Conservation (phyloP, 2,329 filamentous ascomycete species). For the Phyllosticta capitalensis region DNA sequence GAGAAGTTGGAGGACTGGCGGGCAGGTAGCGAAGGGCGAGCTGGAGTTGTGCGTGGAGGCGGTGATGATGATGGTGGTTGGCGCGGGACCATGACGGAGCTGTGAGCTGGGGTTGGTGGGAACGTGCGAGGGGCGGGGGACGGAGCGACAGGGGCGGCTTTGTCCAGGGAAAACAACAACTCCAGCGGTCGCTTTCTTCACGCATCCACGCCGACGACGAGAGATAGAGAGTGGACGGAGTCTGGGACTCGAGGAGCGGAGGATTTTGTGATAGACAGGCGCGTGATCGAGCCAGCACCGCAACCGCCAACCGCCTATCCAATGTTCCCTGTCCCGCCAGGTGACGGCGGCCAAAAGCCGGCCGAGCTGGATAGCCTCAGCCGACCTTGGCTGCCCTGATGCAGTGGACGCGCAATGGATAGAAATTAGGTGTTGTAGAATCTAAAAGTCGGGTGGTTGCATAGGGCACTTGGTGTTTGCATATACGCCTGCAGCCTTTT, state of each 20-base stretch:
- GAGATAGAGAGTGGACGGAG: background rate
- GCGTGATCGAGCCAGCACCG: constrained; percentile 6
- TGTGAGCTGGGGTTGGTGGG: constrained; percentile 7
- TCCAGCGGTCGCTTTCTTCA: background rate
- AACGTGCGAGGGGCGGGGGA: constrained; percentile 8
- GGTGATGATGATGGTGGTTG: constrained; percentile 8
- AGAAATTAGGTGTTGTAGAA: background rate
- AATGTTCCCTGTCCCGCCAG: background rate
- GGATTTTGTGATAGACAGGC: background rate
- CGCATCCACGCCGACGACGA: background rate
- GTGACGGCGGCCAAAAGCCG: background rate
- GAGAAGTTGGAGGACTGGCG: constrained; percentile 25
- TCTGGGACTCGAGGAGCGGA: background rate
- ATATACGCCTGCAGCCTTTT: too few relatives aligned
- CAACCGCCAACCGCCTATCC: constrained; percentile 1
- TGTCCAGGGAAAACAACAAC: background rate
- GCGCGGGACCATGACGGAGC: constrained; percentile 8
- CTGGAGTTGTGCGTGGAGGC: constrained; percentile 13
- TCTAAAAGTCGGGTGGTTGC: too few relatives aligned
- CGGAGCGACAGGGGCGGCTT: constrained; percentile 4
- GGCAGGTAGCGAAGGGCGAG: constrained; percentile 12
- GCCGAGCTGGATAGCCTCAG: background rate
- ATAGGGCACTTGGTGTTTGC: too few relatives aligned
- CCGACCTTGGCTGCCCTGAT: background rate
- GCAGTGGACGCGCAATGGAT: background rate